Evolutionary conservation across 192 early-diverging fungal genomes (phyloP), one percentile per base, ranked within the genome.

Genomic region (Fimicolochytrium jonesii): DNA sequence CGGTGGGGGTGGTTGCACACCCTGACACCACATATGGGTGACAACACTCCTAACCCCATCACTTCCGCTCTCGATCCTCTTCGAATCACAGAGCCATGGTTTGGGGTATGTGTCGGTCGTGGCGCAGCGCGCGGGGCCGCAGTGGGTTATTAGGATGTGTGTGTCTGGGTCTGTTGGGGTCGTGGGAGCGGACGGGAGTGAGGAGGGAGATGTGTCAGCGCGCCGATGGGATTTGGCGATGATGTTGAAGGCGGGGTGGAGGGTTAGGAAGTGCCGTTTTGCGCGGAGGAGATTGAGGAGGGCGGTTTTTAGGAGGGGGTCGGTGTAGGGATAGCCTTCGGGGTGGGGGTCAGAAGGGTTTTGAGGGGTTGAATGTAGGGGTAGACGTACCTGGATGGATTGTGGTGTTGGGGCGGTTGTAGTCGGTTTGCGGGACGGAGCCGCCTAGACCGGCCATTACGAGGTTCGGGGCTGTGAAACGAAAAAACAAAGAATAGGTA

Each of bases 131-230:
- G 56, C 66, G 11, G 66, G 66, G 15, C 66, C 66, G 44, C 56
- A 67, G 36, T 67, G 66, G 10, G 66, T 67, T 9, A 67, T 50
- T 18, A 67, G 33, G n/a, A 67, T 67, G 35, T 49, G 46, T n/a
- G 25, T 25, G 29, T 67, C 56, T 26, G 57, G 46, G 2, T 30
- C 56, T n/a, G n/a, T n/a, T n/a, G n/a, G n/a, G n/a, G n/a, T n/a
- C n/a, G n/a, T n/a, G n/a, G n/a, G n/a, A n/a, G n/a, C n/a, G n/a
- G n/a, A n/a, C n/a, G n/a, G n/a, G n/a, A n/a, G n/a, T n/a, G n/a
- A n/a, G n/a, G n/a, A n/a, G n/a, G n/a, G n/a, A n/a, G n/a, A 6
- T 48, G n/a, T 20, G 25, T 23, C 25, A 7, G 23, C 13, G 7
- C 26, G 30, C 31, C 52, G 52, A n/a, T n/a, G n/a, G n/a, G n/a